Percentiles rank a stretch among this genome's conserved stretches.
Conservation (phyloP, 2,329 filamentous ascomycete species). For the Fusarium sp. region DNA sequence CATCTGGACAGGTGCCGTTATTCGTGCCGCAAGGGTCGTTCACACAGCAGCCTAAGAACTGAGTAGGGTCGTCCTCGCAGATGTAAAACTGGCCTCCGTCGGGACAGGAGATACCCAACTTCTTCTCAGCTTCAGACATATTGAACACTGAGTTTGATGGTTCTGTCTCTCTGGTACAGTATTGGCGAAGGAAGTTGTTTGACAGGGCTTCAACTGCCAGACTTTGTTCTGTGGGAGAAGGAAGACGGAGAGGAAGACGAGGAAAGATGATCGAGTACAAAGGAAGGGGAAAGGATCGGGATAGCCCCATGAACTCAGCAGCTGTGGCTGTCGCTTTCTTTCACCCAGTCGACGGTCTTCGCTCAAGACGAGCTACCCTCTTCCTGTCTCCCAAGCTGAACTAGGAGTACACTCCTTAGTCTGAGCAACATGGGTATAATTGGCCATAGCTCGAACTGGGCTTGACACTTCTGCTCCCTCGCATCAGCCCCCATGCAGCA, state of each 20-base stretch:
- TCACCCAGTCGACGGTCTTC: slow-evolving; percentile 10
- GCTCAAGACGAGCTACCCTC: slow-evolving; percentile 2
- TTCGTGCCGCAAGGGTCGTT: slow-evolving; percentile 53
- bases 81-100: slow-evolving; percentile 56
- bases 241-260: slow-evolving; percentile 3
- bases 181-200: neutral
- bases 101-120: slow-evolving; percentile 53
- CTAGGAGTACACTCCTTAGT: slow-evolving; percentile 15
- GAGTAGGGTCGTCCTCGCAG: slow-evolving; percentile 50
- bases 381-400: slow-evolving; percentile 3
- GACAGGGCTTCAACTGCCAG: neutral
- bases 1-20: slow-evolving; percentile 53
- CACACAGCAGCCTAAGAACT: slow-evolving; percentile 61
- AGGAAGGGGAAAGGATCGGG: slow-evolving; percentile 5
- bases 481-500: neutral
- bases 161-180: neutral
- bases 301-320: slow-evolving; percentile 11
- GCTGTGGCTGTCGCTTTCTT: slow-evolving; percentile 29
- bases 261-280: slow-evolving; percentile 1
- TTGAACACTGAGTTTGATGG: neutral
- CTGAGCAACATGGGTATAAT: slow-evolving; percentile 27
- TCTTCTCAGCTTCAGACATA: slow-evolving; percentile 36
- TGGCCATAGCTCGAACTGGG: slow-evolving; percentile 21
- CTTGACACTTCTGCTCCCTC: slow-evolving; percentile 11
- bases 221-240: neutral